These are phyloP conservation scores for Allium cepa DNA, from an alignment of 106 monocot species.

Conservation along the genomic window DNA sequence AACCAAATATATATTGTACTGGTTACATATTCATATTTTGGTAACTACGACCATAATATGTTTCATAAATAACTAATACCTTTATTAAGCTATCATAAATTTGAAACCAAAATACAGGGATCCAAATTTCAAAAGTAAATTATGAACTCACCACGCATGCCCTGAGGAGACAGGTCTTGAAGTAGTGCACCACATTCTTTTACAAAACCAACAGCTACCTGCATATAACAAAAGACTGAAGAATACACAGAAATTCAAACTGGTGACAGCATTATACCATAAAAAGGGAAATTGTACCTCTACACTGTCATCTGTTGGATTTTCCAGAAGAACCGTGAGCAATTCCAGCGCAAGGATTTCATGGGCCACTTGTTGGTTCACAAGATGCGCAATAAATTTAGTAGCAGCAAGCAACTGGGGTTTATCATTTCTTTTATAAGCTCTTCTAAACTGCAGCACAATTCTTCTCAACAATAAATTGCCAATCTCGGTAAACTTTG, in stretches of 20 bases:
- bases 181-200: slow-evolving; percentile 95
- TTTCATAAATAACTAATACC: neutral
- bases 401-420: slow-evolving; percentile 90
- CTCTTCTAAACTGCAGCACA: slow-evolving; percentile 78
- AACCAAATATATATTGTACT: no score
- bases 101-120: neutral
- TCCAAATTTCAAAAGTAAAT: no score
- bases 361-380: slow-evolving; percentile 92
- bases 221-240: neutral
- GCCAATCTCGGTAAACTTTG: slow-evolving; percentile 89
- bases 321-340: slow-evolving; percentile 75
- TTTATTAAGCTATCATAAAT: neutral
- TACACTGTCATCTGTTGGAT: slow-evolving; percentile 93
- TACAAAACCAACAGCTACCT: slow-evolving; percentile 97
- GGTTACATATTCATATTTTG: no score
- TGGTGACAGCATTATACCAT: no score
- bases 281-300: slow-evolving; percentile 41
- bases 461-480: slow-evolving; percentile 70
- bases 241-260: neutral
- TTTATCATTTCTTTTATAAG: slow-evolving; percentile 93
- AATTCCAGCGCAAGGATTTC: slow-evolving; percentile 86
- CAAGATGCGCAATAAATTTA: slow-evolving; percentile 91
- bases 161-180: slow-evolving; percentile 78
- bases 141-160: slow-evolving; percentile 65
- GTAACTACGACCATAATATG: no score